phyloP scores from a whole-genome alignment of 2,329 filamentous ascomycete species.

The Hypoxylon sp. region DNA sequence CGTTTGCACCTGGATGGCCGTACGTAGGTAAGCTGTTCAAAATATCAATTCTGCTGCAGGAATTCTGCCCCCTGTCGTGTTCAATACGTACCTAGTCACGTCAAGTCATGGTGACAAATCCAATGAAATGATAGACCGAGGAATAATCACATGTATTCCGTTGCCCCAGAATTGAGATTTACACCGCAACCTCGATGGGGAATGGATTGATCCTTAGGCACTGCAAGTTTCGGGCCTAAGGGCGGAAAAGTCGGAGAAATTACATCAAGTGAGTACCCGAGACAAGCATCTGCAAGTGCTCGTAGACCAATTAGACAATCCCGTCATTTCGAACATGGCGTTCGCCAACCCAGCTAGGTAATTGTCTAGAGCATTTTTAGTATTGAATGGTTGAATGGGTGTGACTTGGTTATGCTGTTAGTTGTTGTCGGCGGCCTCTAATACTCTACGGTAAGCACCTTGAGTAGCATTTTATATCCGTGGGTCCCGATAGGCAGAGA shows the following conservation, averaged over 20 bases:
- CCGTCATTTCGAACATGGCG: conserved; percentile 25
- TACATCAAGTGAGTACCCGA: conserved; percentile 23
- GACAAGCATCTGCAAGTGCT: conserved; percentile 28
- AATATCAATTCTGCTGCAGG: neutral
- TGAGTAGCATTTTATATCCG: conserved; percentile 17
- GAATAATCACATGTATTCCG: conserved; percentile 14
- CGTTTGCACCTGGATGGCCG: conserved; percentile 3
- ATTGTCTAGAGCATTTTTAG: neutral
- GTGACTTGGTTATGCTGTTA: conserved; percentile 8
- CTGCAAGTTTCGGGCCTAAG: conserved; percentile 8
- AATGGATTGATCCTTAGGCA: conserved; percentile 9
- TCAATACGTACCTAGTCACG: neutral
- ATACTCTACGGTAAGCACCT: conserved; percentile 6
- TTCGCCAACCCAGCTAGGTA: conserved; percentile 6
- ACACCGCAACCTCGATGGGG: neutral
- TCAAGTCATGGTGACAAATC: neutral
- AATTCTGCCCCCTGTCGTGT: conserved; percentile 17
- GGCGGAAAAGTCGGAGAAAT: conserved; percentile 36
- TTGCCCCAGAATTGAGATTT: conserved; percentile 1
- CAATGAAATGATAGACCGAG: neutral
- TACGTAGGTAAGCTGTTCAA: conserved; percentile 15
- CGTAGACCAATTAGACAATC: conserved; percentile 23
- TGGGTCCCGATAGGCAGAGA: conserved; percentile 6
- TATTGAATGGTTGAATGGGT: neutral
- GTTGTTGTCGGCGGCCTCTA: conserved; percentile 13